phyloP scores from a whole-genome alignment of 2,329 filamentous ascomycete genomes.

The Penicillium thymicola region DNA sequence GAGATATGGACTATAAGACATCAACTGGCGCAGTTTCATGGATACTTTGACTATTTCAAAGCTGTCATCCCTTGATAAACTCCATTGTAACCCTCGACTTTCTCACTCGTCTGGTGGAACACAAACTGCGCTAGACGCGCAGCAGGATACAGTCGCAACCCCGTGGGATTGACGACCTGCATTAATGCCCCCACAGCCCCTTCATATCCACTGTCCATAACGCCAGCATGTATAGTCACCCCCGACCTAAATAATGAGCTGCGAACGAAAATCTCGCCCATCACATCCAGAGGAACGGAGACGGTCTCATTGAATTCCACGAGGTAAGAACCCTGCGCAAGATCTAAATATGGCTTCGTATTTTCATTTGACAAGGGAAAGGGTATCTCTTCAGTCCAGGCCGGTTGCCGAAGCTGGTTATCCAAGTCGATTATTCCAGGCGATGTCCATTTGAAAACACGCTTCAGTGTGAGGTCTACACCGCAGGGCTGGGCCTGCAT shows the following conservation, averaged over 20 bases:
- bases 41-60: background rate
- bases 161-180: slow-evolving; percentile 36
- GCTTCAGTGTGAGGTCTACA: slow-evolving; percentile 29
- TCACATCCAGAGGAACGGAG: slow-evolving; percentile 37
- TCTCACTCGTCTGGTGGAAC: slow-evolving; percentile 37
- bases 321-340: slow-evolving; percentile 34
- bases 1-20: background rate
- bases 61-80: slow-evolving; percentile 32
- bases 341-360: slow-evolving; percentile 12
- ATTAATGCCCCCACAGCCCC: slow-evolving; percentile 42
- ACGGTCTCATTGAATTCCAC: slow-evolving; percentile 41
- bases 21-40: no score
- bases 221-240: slow-evolving; percentile 36
- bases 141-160: slow-evolving; percentile 33
- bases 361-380: slow-evolving; percentile 8
- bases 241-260: slow-evolving; percentile 44
- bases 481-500: slow-evolving; percentile 34
- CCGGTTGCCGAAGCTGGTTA: slow-evolving; percentile 27
- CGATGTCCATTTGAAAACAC: slow-evolving; percentile 29
- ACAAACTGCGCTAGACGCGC: slow-evolving; percentile 44
- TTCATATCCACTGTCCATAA: slow-evolving; percentile 45
- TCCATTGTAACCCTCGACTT: slow-evolving; percentile 39
- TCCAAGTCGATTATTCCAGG: slow-evolving; percentile 31
- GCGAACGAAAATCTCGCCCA: slow-evolving; percentile 40
- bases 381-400: slow-evolving; percentile 14